Base-by-base conservation (phyloP, 805 yeast species). In the Ogataea thermomethanolica region DNA sequence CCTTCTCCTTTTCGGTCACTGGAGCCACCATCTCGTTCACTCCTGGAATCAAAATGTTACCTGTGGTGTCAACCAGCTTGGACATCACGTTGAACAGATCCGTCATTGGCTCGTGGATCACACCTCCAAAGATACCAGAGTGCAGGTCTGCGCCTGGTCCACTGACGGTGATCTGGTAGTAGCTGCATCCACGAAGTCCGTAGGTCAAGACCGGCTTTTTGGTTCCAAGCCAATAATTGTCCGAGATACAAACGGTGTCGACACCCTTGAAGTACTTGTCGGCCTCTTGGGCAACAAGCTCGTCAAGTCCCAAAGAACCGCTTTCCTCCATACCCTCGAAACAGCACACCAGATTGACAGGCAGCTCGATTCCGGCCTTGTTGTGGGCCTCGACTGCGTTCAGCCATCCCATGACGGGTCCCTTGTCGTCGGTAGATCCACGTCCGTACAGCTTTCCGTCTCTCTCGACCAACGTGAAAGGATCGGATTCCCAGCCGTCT, bases 241-340 rank as follows among this genome's bases (percentile, higher is more conserved):
- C 99, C 39, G 93, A 81, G 54, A 93, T 93, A 62, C 97, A 89
- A 37, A 90, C 96, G 26, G 96, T 89, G 61, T 91, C 95, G 35
- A 90, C 95, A 29, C 78, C 81, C 62, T 84, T 81, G 73, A 93
- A 93, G 66, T 88, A 93, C 28, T 66, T 63, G 38, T 74, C 64
- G 40, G 95, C 90, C 69, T 93, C 98, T 29, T 70, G 65, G 36
- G 80, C 81, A 56, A 93, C 84, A 56, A 93, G 76, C 25, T 70
- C 79, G 53, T 91, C 99, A 50, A 93, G 75, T 25, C 98, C 98
- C 36, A 87, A 66, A 25, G 96, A 88, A 17, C 99, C 99, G 49
- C 90, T 81, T 69, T 93, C 99, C 69, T 93, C 99, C 99, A 93
- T 93, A 46, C 99, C 98, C 69, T 93, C 99, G 57, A 93, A 93